Evolutionary conservation across 2,329 filamentous ascomycete species (phyloP), one percentile per base, ranked within the genome.

Genomic region (Nothopassalora personata): DNA sequence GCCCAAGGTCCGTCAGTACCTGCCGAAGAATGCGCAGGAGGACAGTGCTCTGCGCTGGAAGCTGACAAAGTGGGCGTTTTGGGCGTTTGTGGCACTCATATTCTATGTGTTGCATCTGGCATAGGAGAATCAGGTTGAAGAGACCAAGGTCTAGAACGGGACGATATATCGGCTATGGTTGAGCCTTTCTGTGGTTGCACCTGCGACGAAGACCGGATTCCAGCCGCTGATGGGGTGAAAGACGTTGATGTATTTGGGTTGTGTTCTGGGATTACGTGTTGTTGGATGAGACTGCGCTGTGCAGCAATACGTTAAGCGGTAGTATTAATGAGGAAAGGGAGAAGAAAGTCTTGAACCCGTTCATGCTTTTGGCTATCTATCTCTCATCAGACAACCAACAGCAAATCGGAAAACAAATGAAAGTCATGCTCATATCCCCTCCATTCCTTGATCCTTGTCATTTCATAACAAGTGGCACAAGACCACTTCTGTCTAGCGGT

Each of bases 321-420:
- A 23, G 19, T 46, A 47, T 47, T 15, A 43, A 43, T 5, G 15
- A 43, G 13, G 18, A 27, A 9, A 11, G n/a, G 11, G 28, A 27
- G 28, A 11, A 51, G 30, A 18, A 34, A 51, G 5, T 34, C 30
- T 34, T 51, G 27, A 19, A 51, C 34, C 27, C 49, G 49, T 51
- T 51, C 49, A 30, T 34, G 49, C 57, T 63, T 65, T 60, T 55
- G 54, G 61, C 54, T 54, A 59, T 60, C 58, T 61, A 57, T 60
- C 53, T 51, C 43, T 51, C 28, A 34, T 54, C 31, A 60, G 61
- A 65, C 57, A 64, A 61, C 61, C 63, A 65, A 62, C 13, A 54
- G 36, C 54, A 55, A 36, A 31, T 36, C 52, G 56, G 57, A 61
- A 60, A 63, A 65, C 63, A 65, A 64, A 65, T 56, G 59, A 65